Percentiles rank a stretch among this genome's conserved stretches.
Evolutionary conservation across 306 rosid genomes (phyloP).

Genomic region (Cajanus cajan): DNA sequence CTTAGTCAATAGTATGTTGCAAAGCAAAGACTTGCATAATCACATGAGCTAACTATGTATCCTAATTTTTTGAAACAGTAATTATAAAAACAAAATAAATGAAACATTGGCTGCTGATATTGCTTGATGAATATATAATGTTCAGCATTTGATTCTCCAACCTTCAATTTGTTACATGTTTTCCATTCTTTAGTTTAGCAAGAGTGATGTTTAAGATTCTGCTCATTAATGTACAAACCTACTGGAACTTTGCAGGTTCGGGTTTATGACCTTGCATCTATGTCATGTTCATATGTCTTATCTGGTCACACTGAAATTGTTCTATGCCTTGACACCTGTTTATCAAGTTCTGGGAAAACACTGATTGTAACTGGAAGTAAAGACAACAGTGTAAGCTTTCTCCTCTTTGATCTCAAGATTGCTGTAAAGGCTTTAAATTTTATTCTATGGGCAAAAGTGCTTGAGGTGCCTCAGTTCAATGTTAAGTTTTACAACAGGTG

Average conservation of each 20-base stretch:
- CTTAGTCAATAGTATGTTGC: not conserved
- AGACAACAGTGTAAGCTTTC: constrained; percentile 76
- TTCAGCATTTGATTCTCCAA: constrained; percentile 27
- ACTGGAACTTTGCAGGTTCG: constrained; percentile 75
- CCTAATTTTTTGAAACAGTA: not conserved
- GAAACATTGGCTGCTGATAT: not conserved
- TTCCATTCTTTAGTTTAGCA: constrained; percentile 5
- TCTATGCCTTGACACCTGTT: constrained; percentile 87
- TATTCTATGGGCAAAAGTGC: constrained; percentile 16
- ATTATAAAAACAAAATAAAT: not conserved
- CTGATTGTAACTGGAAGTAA: constrained; percentile 86
- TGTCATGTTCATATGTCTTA: constrained; percentile 90
- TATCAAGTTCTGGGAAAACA: constrained; percentile 70
- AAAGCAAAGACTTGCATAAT: not conserved
- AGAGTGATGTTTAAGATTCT: constrained; percentile 12
- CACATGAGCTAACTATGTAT: not conserved
- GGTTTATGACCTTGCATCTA: constrained; percentile 76
- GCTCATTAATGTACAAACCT: constrained; percentile 11
- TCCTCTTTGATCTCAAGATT: constrained; percentile 11
- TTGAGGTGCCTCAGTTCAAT: constrained; percentile 15
- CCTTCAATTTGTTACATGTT: not conserved
- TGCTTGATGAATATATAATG: constrained; percentile 6
- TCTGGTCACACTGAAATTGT: constrained; percentile 81
- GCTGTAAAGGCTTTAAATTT: not conserved
- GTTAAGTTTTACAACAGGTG: not conserved